Base-by-base conservation (phyloP, 2,329 filamentous ascomycete species). In the Neofusicoccum kwambonambiense region DNA sequence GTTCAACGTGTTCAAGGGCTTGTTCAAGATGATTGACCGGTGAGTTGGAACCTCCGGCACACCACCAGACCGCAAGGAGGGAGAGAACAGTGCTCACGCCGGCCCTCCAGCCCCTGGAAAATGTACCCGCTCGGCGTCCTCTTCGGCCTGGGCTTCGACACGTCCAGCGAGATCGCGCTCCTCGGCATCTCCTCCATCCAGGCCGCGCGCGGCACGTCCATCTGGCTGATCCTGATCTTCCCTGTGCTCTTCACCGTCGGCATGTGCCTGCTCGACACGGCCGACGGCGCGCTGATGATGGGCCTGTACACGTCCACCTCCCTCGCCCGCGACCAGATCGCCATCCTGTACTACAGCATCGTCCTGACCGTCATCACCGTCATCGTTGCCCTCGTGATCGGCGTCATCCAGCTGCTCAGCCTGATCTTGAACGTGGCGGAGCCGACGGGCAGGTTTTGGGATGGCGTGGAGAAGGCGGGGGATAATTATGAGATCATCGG, bases 211-310 rank as follows among this genome's bases (percentile, higher is more conserved):
- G 94, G 94, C 1, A 97, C 93, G 0, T 92, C 89, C 37, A 89
- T 98, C 66, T 99, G 95, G 95, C 81, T 97, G 13, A 98, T 98
- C 66, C 77, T 98, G 37, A 89, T 99, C 60, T 97, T 97, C 65
- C 95, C 95, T 0, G 77, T 94, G 1, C 80, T 98, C 0, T 98
- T 98, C 72, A 97, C 94, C 0, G 92, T 90, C 0, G 95, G 92
- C 65, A 98, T 99, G 95, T 97, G 93, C 76, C 84, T 98, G 22
- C 82, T 98, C 5, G 95, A 98, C 77, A 97, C 93, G 0, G 90
- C 89, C 0, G 95, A 98, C 71, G 94, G 94, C 27, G 94, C 94
- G 1, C 83, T 97, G 19, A 98, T 98, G 93, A 93, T 97, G 87
- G 89, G 90, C 0, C 82, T 98, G 1, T 98, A 99, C 78, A 93